Base-by-base conservation (phyloP, 1,284 basidiomycete genomes). In the Ceraceosorus guamensis region DNA sequence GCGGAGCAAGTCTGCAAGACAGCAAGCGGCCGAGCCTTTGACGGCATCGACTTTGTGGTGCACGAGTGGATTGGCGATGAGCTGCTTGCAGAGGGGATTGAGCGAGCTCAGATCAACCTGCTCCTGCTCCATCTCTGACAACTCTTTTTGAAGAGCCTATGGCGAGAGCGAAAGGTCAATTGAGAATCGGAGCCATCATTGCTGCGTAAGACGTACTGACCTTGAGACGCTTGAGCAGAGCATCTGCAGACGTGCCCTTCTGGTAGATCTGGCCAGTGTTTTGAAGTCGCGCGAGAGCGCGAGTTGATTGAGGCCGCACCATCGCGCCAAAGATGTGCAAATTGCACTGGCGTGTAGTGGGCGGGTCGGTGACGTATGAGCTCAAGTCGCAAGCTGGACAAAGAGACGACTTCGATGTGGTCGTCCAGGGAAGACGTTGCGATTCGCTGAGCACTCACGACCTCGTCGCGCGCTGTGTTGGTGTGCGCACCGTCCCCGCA, bases 1-100 rank as follows among this genome's bases (percentile, higher is more conserved):
- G 39, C 91, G 80, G 50, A 99, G 84, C 58, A 97, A 81, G 77
- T 99, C 92, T 1, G 91, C 91, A 16, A 99, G 82, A 78, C 91
- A 97, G 77, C 91, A 95, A 0, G 91, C 91, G 5, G 88, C 84
- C 66, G 88, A 89, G 0, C 91, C 91, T 77, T 92, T 95, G 66
- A 98, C 89, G 18, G 90, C 91, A 48, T 84, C 83, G 79, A 97
- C 92, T 78, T 90, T 93, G 66, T 98, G 92, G 33, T 92, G 83
- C 46, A 96, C 81, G 43, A 98, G 84, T 2, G 85, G 83, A 1
- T 83, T 83, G 70, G 82, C 82, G 64, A 93, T 83, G 70, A 98
- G 85, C 68, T 95, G 88, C 54, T 86, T 84, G 61, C 85, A 83
- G 33, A 87, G 83, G 18, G 79, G 76, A 52, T 82, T 78, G 50